A percentile compares a stretch with the other conserved stretches of the same genome.
Conservation (phyloP, 352 stramenopile genomes). For the Elongisporangium prolatum region DNA sequence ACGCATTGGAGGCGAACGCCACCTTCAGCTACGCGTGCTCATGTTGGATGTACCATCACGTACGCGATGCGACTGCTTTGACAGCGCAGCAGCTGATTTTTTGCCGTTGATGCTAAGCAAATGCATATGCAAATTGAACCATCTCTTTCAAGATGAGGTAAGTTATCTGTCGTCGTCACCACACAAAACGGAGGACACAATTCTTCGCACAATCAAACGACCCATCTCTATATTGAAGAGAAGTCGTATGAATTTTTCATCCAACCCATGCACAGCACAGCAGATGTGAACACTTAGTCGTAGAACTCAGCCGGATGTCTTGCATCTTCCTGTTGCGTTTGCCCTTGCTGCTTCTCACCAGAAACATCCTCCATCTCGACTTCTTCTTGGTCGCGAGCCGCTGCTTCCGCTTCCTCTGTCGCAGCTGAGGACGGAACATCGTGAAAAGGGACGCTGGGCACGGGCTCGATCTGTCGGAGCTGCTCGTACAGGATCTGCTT, state of each 20-base stretch:
- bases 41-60: neutral
- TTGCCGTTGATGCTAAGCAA: neutral
- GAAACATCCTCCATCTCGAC: constrained; percentile 64
- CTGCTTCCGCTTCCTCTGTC: constrained; percentile 42
- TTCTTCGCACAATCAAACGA: neutral
- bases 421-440: constrained; percentile 58
- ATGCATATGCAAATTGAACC: neutral
- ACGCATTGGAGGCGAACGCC: neutral
- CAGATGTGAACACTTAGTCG: constrained; percentile 31
- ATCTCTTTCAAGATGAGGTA: neutral
- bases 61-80: neutral
- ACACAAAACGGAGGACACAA: neutral
- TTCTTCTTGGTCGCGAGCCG: constrained; percentile 54
- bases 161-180: neutral
- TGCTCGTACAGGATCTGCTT: constrained; percentile 92
- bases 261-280: neutral
- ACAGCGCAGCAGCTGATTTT: neutral
- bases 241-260: neutral
- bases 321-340: constrained; percentile 44
- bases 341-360: constrained; percentile 47
- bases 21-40: neutral
- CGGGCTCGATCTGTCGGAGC: constrained; percentile 92
- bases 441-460: constrained; percentile 96
- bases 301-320: constrained; percentile 76
- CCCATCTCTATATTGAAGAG: neutral